A percentile compares a stretch with the other conserved stretches of the same genome.
These are phyloP conservation scores for Fonsecaea pedrosoi DNA, from an alignment of 2,329 filamentous ascomycete genomes.

Conservation along the genomic window DNA sequence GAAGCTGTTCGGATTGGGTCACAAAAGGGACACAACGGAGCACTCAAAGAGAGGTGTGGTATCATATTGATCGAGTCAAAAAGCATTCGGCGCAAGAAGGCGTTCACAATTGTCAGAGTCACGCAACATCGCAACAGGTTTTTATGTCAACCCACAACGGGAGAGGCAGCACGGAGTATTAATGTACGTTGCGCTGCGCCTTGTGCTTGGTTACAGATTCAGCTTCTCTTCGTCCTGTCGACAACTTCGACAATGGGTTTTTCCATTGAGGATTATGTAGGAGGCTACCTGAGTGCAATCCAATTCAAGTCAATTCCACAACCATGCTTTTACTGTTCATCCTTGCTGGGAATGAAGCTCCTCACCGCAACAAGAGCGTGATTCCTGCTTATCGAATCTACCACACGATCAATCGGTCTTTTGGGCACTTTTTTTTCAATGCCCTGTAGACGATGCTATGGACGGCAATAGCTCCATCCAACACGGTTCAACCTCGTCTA, in stretches of 20 bases:
- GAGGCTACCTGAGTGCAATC: slow-evolving; percentile 14
- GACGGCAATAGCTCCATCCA: background rate
- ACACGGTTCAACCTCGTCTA: background rate
- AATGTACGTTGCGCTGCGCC: slow-evolving; percentile 24
- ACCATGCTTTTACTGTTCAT: background rate
- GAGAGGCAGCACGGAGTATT: slow-evolving; percentile 18
- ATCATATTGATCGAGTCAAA: slow-evolving; percentile 22
- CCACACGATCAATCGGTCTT: background rate
- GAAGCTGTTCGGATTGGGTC: slow-evolving; percentile 11
- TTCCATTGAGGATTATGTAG: slow-evolving; percentile 10
- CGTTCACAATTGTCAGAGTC: slow-evolving; percentile 40
- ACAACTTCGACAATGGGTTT: slow-evolving; percentile 11
- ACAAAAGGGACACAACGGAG: slow-evolving; percentile 12
- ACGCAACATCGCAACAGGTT: slow-evolving; percentile 23
- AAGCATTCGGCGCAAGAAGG: slow-evolving; percentile 60
- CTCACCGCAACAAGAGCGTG: background rate
- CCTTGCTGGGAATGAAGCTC: background rate
- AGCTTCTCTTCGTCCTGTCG: slow-evolving; percentile 19
- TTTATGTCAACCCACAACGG: slow-evolving; percentile 21
- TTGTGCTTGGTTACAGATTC: slow-evolving; percentile 16
- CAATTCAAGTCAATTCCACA: slow-evolving; percentile 10
- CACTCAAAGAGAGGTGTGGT: slow-evolving; percentile 11
- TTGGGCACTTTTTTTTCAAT: background rate
- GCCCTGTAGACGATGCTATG: background rate
- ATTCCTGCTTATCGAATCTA: background rate